Percentiles rank a stretch among this genome's conserved stretches.
These are phyloP conservation scores for Vitis rupestris DNA, from an alignment of 164 flowering plant genomes.

Conservation along the genomic window DNA sequence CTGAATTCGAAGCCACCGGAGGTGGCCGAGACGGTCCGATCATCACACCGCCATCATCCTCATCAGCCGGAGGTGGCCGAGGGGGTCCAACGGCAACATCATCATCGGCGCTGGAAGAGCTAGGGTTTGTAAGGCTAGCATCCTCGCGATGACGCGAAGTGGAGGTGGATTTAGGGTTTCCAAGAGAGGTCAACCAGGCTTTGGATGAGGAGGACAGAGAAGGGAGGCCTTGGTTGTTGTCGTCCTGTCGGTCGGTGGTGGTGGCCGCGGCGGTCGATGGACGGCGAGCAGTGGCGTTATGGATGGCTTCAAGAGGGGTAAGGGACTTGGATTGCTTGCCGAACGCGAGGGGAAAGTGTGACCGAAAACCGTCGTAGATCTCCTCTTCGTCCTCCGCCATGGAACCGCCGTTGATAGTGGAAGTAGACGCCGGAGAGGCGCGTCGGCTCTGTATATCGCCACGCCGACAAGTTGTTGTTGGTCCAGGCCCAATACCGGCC, in stretches of 20 bases:
- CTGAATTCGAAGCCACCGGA: slow-evolving; percentile 11
- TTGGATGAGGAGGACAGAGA: slow-evolving; percentile 55
- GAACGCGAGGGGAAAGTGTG: slow-evolving; percentile 81
- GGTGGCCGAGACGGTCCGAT: slow-evolving; percentile 47
- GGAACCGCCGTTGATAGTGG: too few species aligned
- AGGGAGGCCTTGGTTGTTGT: slow-evolving; percentile 22
- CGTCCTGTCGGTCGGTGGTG: not conserved
- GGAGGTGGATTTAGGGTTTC: slow-evolving; percentile 29
- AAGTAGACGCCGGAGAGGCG: too few species aligned
- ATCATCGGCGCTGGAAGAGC: not conserved
- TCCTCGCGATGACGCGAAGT: not conserved
- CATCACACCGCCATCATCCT: slow-evolving; percentile 18
- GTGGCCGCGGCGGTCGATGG: slow-evolving; percentile 3
- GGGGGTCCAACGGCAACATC: slow-evolving; percentile 22
- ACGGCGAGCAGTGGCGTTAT: slow-evolving; percentile 72
- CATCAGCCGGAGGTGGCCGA: slow-evolving; percentile 2
- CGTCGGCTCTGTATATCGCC: too few species aligned
- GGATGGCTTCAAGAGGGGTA: slow-evolving; percentile 70
- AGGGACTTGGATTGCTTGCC: slow-evolving; percentile 80
- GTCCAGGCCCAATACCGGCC: too few species aligned
- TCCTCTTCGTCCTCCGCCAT: slow-evolving; percentile 70
- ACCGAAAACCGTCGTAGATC: slow-evolving; percentile 72
- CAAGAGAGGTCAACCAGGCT: slow-evolving; percentile 47
- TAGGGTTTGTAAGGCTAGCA: slow-evolving; percentile 10
- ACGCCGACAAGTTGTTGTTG: not conserved